Conservation (phyloP, 495 filamentous ascomycete genomes). For the Penicillium tannophilum region DNA sequence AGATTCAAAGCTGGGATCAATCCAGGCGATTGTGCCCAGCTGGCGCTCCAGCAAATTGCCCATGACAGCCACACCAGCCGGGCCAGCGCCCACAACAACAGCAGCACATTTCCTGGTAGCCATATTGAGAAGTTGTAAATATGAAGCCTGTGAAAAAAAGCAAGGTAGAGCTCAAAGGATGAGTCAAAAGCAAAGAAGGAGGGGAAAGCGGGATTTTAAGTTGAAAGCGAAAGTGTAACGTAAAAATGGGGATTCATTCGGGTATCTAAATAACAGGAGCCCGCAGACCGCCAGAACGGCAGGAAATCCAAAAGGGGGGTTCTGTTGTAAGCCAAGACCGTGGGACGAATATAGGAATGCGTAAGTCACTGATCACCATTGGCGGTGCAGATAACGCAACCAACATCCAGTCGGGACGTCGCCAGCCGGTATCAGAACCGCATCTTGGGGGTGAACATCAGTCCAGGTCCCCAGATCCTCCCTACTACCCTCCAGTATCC, state of each 20-base stretch:
- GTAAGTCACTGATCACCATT: slow-evolving; percentile 24
- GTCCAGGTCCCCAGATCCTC: background rate
- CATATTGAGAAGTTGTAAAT: slow-evolving; percentile 24
- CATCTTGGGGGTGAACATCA: background rate
- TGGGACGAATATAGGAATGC: slow-evolving; percentile 20
- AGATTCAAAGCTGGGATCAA: slow-evolving; percentile 54
- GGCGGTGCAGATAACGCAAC: slow-evolving; percentile 33
- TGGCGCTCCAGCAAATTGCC: slow-evolving; percentile 59
- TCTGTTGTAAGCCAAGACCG: slow-evolving; percentile 16
- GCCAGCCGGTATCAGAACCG: slow-evolving; percentile 10
- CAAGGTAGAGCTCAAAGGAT: slow-evolving; percentile 6
- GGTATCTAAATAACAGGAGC: slow-evolving; percentile 22
- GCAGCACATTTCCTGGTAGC: slow-evolving; percentile 45
- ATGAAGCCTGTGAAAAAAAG: slow-evolving; percentile 2
- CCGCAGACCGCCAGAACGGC: slow-evolving; percentile 14
- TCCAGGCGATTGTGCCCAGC: slow-evolving; percentile 52
- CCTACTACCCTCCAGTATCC: background rate
- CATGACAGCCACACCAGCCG: slow-evolving; percentile 57
- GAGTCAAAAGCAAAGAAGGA: slow-evolving; percentile 2
- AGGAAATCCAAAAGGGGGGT: slow-evolving; percentile 7
- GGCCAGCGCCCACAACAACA: slow-evolving; percentile 59
- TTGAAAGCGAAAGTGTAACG: slow-evolving; percentile 7
- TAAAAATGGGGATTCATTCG: slow-evolving; percentile 25
- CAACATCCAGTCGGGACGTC: slow-evolving; percentile 27
- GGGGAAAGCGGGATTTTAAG: slow-evolving; percentile 6